phyloP scores from a whole-genome alignment of 208 protist species.

The Crithidia brevicula region DNA sequence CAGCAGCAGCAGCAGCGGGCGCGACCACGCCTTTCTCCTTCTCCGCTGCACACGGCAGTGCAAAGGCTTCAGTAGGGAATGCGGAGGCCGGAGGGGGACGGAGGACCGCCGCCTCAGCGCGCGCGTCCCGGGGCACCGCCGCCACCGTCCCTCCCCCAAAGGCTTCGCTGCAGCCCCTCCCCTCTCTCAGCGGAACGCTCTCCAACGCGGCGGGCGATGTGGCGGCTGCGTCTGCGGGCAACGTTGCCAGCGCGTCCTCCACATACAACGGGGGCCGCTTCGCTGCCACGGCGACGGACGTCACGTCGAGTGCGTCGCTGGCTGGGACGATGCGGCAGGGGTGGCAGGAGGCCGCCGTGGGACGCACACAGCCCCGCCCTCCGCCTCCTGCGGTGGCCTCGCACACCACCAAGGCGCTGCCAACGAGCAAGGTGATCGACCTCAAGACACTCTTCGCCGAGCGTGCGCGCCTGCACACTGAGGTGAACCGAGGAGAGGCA shows the following conservation, averaged over 20 bases:
- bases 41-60: not conserved
- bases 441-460: slow-evolving; percentile 68
- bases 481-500: slow-evolving; percentile 62
- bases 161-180: slow-evolving; percentile 20
- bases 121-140: not conserved
- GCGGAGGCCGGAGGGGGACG: not conserved
- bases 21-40: not conserved
- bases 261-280: not conserved
- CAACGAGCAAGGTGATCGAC: slow-evolving; percentile 45
- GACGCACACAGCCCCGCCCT: slow-evolving; percentile 40
- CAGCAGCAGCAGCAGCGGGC: too few relatives aligned
- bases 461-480: slow-evolving; percentile 58
- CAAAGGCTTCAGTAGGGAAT: too few relatives aligned
- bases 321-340: not conserved
- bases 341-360: slow-evolving; percentile 28
- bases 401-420: slow-evolving; percentile 26
- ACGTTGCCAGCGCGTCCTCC: not conserved
- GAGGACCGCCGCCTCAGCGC: not conserved
- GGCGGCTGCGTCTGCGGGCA: not conserved
- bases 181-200: not conserved
- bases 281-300: too few relatives aligned
- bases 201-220: not conserved
- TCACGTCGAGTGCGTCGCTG: not conserved
- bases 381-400: slow-evolving; percentile 62
- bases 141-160: slow-evolving; percentile 14